Evolutionary conservation across 1,284 basidiomycete species (phyloP).

Genomic region (Flammula alnicola): DNA sequence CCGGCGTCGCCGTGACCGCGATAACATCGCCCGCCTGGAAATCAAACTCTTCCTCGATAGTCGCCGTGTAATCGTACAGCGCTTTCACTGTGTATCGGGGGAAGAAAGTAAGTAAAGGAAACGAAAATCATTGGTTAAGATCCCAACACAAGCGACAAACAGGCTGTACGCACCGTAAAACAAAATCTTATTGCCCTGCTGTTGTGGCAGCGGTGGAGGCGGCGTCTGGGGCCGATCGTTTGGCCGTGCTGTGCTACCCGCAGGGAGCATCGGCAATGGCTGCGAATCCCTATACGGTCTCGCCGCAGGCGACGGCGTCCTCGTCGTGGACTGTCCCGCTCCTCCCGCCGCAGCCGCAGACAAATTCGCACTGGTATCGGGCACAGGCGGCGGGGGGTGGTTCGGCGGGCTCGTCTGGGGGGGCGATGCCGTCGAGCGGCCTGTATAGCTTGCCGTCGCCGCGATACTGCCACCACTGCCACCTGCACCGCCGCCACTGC

Average conservation of each 20-base stretch:
- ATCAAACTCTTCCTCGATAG: slow-evolving; percentile 88
- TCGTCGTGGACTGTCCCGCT: slow-evolving; percentile 6
- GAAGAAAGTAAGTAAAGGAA: background rate
- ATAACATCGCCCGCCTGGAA: slow-evolving; percentile 93
- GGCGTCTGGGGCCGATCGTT: slow-evolving; percentile 27
- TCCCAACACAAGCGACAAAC: slow-evolving; percentile 2
- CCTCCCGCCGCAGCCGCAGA: slow-evolving; percentile 8
- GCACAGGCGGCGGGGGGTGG: slow-evolving; percentile 29
- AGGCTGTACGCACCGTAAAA: slow-evolving; percentile 38
- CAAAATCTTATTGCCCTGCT: slow-evolving; percentile 30
- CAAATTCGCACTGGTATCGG: slow-evolving; percentile 16
- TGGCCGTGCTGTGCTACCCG: slow-evolving; percentile 19
- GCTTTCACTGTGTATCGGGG: slow-evolving; percentile 72
- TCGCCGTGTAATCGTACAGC: slow-evolving; percentile 89
- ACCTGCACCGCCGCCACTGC: background rate
- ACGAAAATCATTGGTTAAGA: slow-evolving; percentile 5
- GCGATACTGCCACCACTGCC: background rate
- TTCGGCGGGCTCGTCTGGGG: slow-evolving; percentile 29
- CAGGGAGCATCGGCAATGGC: slow-evolving; percentile 26
- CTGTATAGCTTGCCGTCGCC: slow-evolving; percentile 10
- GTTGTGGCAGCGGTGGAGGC: slow-evolving; percentile 29
- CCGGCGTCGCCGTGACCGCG: slow-evolving; percentile 88
- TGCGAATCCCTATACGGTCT: slow-evolving; percentile 24
- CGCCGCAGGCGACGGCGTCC: slow-evolving; percentile 19
- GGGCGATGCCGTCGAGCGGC: slow-evolving; percentile 17